phyloP scores from a whole-genome alignment of 306 rosid genomes.

The Acacia confusa region DNA sequence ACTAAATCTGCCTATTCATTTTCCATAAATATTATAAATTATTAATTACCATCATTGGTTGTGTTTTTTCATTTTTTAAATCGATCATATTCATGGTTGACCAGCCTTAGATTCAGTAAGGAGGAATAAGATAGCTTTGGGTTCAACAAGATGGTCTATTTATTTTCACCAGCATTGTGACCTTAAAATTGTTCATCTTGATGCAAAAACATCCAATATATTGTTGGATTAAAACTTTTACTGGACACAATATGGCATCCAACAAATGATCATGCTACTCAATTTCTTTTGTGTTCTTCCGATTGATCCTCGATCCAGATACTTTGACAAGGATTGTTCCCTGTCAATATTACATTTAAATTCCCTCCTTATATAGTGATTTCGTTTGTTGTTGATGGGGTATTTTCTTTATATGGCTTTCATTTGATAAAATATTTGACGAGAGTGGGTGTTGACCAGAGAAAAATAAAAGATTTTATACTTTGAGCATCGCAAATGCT shows the following conservation, averaged over 20 bases:
- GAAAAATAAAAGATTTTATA: too few relatives aligned
- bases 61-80: slow-evolving; percentile 36
- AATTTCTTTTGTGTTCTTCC: background rate
- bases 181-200: too few relatives aligned
- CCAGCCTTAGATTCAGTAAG: slow-evolving; percentile 87
- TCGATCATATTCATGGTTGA: slow-evolving; percentile 72
- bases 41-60: background rate
- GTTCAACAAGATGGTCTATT: slow-evolving; percentile 65
- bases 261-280: background rate
- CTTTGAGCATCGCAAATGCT: too few relatives aligned
- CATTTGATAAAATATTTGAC: background rate
- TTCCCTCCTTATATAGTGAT: background rate
- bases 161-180: too few relatives aligned
- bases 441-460: background rate
- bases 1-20: too few relatives aligned
- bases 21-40: too few relatives aligned
- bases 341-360: background rate
- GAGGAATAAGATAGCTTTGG: slow-evolving; percentile 93
- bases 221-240: too few relatives aligned
- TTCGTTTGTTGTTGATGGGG: background rate
- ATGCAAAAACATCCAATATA: too few relatives aligned
- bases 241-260: too few relatives aligned
- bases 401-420: background rate
- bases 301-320: slow-evolving; percentile 8
- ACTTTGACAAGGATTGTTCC: slow-evolving; percentile 1